Base-by-base conservation (phyloP, 805 yeast genomes). In the Aciculoconidium aculeatum region DNA sequence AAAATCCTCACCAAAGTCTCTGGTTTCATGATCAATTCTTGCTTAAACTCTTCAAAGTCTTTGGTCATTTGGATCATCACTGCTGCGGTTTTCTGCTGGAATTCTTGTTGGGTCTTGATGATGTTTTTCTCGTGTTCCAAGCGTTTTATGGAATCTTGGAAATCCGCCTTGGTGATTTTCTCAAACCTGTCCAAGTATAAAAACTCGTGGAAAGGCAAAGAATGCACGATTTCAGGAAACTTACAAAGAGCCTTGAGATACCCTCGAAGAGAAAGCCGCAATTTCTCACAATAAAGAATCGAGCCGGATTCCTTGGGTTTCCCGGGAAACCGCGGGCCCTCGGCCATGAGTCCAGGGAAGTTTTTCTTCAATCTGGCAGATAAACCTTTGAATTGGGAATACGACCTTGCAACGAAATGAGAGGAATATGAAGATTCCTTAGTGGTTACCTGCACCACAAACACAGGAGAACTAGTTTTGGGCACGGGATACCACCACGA, bases 181-280 rank as follows among this genome's bases (percentile, higher is more conserved):
- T 39, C 28, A 23, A 74, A 63, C 3, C 21, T 21, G 6, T 58
- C 49, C 6, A 58, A 55, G 13, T 55, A 51, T 3, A 84, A 39
- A 45, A 88, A 88, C 14, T 65, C 65, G 15, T 61, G 49, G 25
- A 87, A 62, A 4, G 64, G 55, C 0, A 62, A 56, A 21, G 77
- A 70, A 28, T 69, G 66, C 1, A 76, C 61, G 0, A 85, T 67
- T 25, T 75, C 79, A 5, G 73, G 65, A 24, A 73, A 70, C 18
- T 67, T 58, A 7, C 72, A 45, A 11, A 88, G 53, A 2, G 66
- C 51, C 16, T 68, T 61, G 27, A 90, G 46, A 45, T 83, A 90
- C 0, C 86, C 83, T 26, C 96, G 65, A 25, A 90, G 62, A 0
- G 94, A 73, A 7, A 86, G 65, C 23, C 97, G 63, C 41, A 85